These are phyloP conservation scores for Trichoderma endophyticum DNA, from an alignment of 2,329 filamentous ascomycete species.

Conservation along the genomic window DNA sequence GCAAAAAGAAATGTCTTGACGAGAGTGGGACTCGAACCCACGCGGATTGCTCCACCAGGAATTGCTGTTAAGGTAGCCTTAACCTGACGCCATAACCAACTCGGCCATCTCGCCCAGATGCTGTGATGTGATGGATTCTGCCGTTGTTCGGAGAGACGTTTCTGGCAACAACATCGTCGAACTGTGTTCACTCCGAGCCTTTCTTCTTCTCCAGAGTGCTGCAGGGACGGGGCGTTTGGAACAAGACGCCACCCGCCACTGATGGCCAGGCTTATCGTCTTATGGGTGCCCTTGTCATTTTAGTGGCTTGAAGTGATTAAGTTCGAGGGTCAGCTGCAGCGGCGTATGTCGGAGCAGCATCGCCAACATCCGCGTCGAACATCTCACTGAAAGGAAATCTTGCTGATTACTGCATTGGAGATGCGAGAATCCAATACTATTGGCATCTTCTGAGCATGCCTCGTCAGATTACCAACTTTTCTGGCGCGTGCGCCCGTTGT, in stretches of 20 bases:
- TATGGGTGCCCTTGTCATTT: not conserved
- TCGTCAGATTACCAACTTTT: conserved; percentile 14
- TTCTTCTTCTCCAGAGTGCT: not conserved
- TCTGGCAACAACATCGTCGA: not conserved
- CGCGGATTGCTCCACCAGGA: conserved; percentile 22
- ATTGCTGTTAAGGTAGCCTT: conserved; percentile 21
- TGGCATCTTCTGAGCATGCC: conserved; percentile 2
- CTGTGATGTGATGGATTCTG: not conserved
- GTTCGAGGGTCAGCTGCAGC: not conserved
- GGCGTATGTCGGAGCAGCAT: not conserved
- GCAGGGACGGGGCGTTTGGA: not conserved
- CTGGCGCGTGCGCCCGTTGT: conserved; percentile 13
- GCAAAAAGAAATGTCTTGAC: conserved; percentile 17
- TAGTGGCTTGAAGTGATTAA: not conserved
- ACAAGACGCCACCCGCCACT: not conserved
- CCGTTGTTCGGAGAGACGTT: conserved; percentile 1
- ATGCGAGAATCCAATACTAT: not conserved
- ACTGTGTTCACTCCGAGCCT: not conserved
- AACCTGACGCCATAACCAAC: conserved; percentile 22
- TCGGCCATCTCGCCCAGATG: conserved; percentile 20
- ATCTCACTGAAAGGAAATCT: not conserved
- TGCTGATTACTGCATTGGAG: not conserved
- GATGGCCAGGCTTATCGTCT: not conserved
- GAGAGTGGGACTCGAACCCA: conserved; percentile 23
- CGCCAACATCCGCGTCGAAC: not conserved